A percentile compares a stretch with the other conserved stretches of the same genome.
Conservation (phyloP, 2,329 filamentous ascomycete species). For the Penicillium sp. region DNA sequence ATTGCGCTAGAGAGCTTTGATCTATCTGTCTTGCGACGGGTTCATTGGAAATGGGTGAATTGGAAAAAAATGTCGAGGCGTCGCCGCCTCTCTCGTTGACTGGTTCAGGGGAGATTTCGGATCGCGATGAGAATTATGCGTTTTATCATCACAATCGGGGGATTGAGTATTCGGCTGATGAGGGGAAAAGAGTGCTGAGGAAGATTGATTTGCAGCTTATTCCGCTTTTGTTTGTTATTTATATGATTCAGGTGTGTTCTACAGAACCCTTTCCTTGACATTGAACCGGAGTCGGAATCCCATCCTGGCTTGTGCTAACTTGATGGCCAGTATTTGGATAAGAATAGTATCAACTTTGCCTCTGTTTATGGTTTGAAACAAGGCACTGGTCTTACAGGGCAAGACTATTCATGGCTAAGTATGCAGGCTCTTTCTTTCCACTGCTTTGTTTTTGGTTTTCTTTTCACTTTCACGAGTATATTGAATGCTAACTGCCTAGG, state of each 20-base stretch:
- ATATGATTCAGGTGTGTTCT: conserved; percentile 60
- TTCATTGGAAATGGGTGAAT: conserved; percentile 1
- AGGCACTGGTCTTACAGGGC: conserved; percentile 29
- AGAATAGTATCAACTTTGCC: conserved; percentile 54
- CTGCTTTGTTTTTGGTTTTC: too few species aligned
- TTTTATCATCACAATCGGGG: conserved; percentile 35
- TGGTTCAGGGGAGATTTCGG: conserved; percentile 18
- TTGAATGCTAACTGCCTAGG: too few species aligned
- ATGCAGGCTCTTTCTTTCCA: background rate
- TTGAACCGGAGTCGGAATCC: too few species aligned
- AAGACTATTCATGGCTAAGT: conserved; percentile 35
- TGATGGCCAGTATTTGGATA: conserved; percentile 59
- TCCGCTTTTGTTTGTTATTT: conserved; percentile 61
- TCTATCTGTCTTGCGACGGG: too few species aligned
- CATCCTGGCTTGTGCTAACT: too few species aligned
- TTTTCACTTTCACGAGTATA: too few species aligned
- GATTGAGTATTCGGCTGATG: conserved; percentile 26
- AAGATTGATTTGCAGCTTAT: conserved; percentile 63
- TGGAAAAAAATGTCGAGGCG: conserved; percentile 16
- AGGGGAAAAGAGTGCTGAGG: conserved; percentile 46
- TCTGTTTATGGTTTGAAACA: conserved; percentile 37
- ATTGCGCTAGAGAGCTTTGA: too few species aligned
- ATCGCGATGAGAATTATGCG: conserved; percentile 43
- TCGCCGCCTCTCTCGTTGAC: conserved; percentile 15
- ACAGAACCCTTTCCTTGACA: too few species aligned